phyloP scores from a whole-genome alignment of 2,329 filamentous ascomycete species.

The Lizonia empirigonia region DNA sequence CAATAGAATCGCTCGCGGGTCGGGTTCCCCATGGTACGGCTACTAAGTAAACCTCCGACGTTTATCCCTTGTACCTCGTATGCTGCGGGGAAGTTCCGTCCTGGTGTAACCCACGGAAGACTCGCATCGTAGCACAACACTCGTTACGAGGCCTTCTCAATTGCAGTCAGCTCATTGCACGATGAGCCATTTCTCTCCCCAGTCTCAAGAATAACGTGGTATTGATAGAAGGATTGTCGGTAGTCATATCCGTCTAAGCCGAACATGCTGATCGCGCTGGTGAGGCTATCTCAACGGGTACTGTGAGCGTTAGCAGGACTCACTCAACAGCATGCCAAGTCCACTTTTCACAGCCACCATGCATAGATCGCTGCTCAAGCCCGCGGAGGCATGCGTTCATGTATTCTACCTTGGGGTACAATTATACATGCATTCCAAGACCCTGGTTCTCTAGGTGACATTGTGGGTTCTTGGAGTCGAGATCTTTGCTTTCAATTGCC shows the following conservation, averaged over 20 bases:
- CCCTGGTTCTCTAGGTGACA: background rate
- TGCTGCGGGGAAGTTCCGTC: background rate
- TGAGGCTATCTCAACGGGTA: constrained; percentile 13
- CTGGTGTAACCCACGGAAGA: constrained; percentile 4
- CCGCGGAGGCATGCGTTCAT: background rate
- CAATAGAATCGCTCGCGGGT: background rate
- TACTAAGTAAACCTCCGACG: constrained; percentile 5
- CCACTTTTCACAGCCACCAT: constrained; percentile 8
- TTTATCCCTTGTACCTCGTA: background rate
- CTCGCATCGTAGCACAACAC: constrained; percentile 3
- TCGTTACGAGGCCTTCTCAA: constrained; percentile 6
- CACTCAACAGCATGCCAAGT: constrained; percentile 9
- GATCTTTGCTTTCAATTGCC: constrained; percentile 5
- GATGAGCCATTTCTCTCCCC: background rate
- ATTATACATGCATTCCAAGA: background rate
- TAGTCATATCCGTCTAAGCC: constrained; percentile 1
- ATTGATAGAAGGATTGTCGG: constrained; percentile 8
- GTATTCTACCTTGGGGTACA: constrained; percentile 10
- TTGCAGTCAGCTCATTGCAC: constrained; percentile 6
- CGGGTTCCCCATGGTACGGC: constrained; percentile 4
- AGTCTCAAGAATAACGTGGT: constrained; percentile 2
- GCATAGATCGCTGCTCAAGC: constrained; percentile 7
- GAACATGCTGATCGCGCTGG: constrained; percentile 3
- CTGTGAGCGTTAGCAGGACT: constrained; percentile 6
- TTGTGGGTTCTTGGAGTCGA: background rate